Conservation (phyloP, 352 stramenopile species). For the Globisporangium radiosum region DNA sequence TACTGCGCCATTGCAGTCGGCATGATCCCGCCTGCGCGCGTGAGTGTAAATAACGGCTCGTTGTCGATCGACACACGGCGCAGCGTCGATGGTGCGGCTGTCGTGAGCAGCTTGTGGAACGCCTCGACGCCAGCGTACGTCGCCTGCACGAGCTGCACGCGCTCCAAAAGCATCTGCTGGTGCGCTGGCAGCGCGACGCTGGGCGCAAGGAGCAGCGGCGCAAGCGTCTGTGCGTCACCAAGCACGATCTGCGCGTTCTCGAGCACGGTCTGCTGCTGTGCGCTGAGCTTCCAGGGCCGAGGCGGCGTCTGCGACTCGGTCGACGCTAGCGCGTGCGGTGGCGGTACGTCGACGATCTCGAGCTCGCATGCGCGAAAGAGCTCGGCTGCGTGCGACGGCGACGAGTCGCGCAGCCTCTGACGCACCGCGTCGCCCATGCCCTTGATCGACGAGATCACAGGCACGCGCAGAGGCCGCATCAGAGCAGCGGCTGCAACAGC, state of each 20-base stretch:
- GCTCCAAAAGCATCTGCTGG: constrained; percentile 27
- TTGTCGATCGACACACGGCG: constrained; percentile 4
- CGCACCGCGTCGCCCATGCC: constrained; percentile 34
- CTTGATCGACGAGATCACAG: constrained; percentile 46
- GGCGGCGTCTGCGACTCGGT: background rate
- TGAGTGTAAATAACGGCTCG: constrained; percentile 33
- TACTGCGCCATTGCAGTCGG: constrained; percentile 53
- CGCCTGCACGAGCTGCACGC: constrained; percentile 52
- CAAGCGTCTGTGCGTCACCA: constrained; percentile 38
- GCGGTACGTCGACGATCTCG: constrained; percentile 37
- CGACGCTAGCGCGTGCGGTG: constrained; percentile 11
- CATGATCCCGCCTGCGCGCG: constrained; percentile 57
- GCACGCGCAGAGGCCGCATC: constrained; percentile 24
- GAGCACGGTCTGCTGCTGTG: constrained; percentile 33
- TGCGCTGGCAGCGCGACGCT: constrained; percentile 13
- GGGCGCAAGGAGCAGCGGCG: constrained; percentile 30
- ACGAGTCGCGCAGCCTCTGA: constrained; percentile 18
- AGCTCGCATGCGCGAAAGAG: constrained; percentile 35
- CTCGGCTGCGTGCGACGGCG: constrained; percentile 21
- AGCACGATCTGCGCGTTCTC: constrained; percentile 34
- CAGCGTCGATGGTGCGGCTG: constrained; percentile 3
- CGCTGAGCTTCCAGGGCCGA: constrained; percentile 24
- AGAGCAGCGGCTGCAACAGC: too few species aligned
- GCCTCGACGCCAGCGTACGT: constrained; percentile 60
- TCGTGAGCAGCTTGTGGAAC: constrained; percentile 26